Base-by-base conservation (phyloP, 2,329 filamentous ascomycete genomes). In the Fusarium sp. region DNA sequence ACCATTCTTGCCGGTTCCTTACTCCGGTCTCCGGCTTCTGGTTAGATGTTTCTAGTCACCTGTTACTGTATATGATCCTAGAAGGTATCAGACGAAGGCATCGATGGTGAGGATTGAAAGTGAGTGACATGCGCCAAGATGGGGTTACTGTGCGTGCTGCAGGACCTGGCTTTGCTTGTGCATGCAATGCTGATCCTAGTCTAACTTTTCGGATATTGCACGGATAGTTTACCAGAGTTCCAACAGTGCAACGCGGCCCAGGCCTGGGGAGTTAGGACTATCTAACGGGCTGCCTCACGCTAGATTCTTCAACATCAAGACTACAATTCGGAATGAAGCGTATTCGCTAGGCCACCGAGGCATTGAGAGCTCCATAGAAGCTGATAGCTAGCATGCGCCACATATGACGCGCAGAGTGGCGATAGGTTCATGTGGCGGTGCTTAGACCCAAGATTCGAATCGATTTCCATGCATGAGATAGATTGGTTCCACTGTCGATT, bases 351-450 rank as follows among this genome's bases (percentile, higher is more conserved):
- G 28, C 28, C 5, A 17, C 34, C 26, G 28, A 33, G 33, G 34
- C 26, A 38, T 42, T 19, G 38, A n/a, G 50, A 57, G 33, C 21
- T 57, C 39, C 28, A 28, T 17, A 19, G 39, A 46, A 40, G 43
- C 7, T 49, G n/a, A 47, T 31, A 31, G 28, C 28, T 31, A 31
- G 49, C 66, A 58, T 55, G 36, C 57, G 67, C 66, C 67, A 69
- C 66, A 54, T 7, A 52, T 69, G 67, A 69, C 66, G 62, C 38
- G 40, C 19, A 11, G 17, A 11, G 45, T 63, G 61, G 47, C 61
- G 39, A 61, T 31, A 6, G 26, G 34, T 21, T n/a, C 6, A 19
- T 65, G 34, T 65, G 53, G 49, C 58, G 50, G 50, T 66, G 50
- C 45, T 17, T 26, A n/a, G 47, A 9, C 5, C 33, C 45, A 17